Evolutionary conservation across 176 grass and related monocot genomes (phyloP).

Genomic region (Pharus latifolius): DNA sequence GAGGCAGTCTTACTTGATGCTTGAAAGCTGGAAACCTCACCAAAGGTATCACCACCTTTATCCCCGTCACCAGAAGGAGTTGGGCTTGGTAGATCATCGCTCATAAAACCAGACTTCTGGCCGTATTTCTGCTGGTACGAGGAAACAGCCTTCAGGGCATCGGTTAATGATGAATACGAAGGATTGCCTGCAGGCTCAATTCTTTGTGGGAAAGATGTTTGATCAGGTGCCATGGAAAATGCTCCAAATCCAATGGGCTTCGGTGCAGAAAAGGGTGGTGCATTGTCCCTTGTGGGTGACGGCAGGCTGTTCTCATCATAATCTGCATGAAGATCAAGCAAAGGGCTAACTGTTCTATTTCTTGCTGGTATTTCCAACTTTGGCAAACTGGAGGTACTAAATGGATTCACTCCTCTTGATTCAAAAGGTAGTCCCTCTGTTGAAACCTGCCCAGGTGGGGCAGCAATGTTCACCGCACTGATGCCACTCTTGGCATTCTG

Average conservation of each 20-base stretch:
- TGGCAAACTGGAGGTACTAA: constrained; percentile 17
- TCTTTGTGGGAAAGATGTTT: constrained; percentile 20
- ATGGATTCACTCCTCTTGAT: constrained; percentile 33
- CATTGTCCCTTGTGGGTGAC: constrained; percentile 63
- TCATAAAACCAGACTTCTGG: constrained; percentile 42
- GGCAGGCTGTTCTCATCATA: constrained; percentile 93
- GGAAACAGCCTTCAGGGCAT: constrained; percentile 85
- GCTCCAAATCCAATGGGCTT: constrained; percentile 52
- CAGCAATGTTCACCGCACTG: not conserved
- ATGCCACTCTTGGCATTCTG: constrained; percentile 5
- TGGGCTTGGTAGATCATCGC: constrained; percentile 78
- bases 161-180: constrained; percentile 45
- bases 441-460: constrained; percentile 26
- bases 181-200: constrained; percentile 7
- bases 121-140: constrained; percentile 80
- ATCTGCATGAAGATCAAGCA: constrained; percentile 92
- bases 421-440: constrained; percentile 21
- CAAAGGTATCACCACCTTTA: constrained; percentile 38
- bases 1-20: constrained; percentile 13
- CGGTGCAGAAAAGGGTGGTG: constrained; percentile 44
- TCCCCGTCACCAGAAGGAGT: constrained; percentile 71
- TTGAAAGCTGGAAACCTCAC: constrained; percentile 62
- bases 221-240: constrained; percentile 21
- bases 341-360: constrained; percentile 53
- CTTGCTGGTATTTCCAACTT: constrained; percentile 42